Evolutionary conservation across 139 green algal genomes (phyloP), one percentile per base, ranked within the genome.

Genomic region (Microglena sp.): DNA sequence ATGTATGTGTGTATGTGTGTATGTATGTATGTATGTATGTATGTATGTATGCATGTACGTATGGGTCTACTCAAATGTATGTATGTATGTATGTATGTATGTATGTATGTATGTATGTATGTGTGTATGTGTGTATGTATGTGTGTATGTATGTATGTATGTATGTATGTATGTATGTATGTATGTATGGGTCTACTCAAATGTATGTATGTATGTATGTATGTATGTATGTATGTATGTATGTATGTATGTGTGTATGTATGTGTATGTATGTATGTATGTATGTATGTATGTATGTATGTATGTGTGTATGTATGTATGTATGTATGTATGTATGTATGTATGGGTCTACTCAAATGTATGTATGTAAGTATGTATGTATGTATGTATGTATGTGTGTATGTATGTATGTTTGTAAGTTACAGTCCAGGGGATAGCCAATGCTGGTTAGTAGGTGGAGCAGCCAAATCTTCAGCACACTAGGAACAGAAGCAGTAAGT

Each of bases 401-500:
- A 11, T 50, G 15, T 50, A 11, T 50, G 40, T 11, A 11, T 50
- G 40, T 18, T 11, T 50, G 40, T 11, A 11, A 24, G 40, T 18
- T n/a, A n/a, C n/a, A n/a, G n/a, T n/a, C n/a, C n/a, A n/a, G n/a
- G n/a, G n/a, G n/a, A n/a, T n/a, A n/a, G n/a, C n/a, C n/a, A n/a
- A n/a, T 27, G 28, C 26, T 5, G 7, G 46, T 8, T 8, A 30
- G 46, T 24, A 58, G 15, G 46, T 11, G n/a, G n/a, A n/a, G n/a
- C n/a, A n/a, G n/a, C n/a, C n/a, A n/a, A 61, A 45, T 66, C 11
- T 66, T 66, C 53, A 70, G 46, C 31, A 67, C 69, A n/a, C n/a
- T n/a, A n/a, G n/a, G n/a, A n/a, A n/a, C n/a, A n/a, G n/a, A n/a
- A n/a, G n/a, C n/a, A n/a, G n/a, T n/a, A n/a, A n/a, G n/a, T n/a